These are phyloP conservation scores for Solanum gandarillasii DNA, from an alignment of 257 asterid genomes.

Conservation along the genomic window DNA sequence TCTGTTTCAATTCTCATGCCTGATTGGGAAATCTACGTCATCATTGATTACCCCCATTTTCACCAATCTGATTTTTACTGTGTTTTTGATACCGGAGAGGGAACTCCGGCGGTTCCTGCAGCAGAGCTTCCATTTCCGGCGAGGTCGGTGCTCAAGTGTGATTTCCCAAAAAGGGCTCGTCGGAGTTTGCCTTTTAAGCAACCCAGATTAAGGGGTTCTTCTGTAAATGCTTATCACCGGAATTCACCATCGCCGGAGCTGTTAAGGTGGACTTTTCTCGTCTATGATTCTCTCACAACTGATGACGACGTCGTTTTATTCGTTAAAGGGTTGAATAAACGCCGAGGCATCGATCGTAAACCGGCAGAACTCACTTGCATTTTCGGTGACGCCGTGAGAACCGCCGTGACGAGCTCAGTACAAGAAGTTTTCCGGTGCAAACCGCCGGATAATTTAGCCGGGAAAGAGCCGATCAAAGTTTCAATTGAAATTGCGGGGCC, in stretches of 20 bases:
- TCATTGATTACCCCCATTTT: conserved; percentile 8
- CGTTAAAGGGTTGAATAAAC: conserved; percentile 59
- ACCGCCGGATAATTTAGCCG: conserved; percentile 21
- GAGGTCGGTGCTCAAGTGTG: conserved; percentile 44
- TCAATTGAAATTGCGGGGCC: conserved; percentile 36
- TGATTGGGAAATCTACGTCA: conserved; percentile 69
- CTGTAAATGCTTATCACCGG: neutral
- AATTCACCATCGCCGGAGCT: conserved; percentile 10
- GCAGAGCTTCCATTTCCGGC: conserved; percentile 44
- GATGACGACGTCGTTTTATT: conserved; percentile 62
- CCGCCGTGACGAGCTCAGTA: conserved; percentile 49
- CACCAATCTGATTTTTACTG: conserved; percentile 18
- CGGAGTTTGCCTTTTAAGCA: conserved; percentile 37
- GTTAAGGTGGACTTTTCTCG: conserved; percentile 37
- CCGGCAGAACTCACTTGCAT: conserved; percentile 54
- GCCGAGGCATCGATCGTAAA: conserved; percentile 40
- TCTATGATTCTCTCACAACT: conserved; percentile 60
- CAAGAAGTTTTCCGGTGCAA: conserved; percentile 89
- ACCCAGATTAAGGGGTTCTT: conserved; percentile 27
- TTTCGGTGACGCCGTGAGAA: conserved; percentile 40
- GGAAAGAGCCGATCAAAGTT: conserved; percentile 16
- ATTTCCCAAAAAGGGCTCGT: conserved; percentile 15
- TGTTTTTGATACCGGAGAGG: conserved; percentile 22
- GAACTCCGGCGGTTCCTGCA: conserved; percentile 31
- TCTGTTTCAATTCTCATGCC: conserved; percentile 54